Conservation (phyloP, 78 protist species). For the Monocercomonoides exilis region DNA sequence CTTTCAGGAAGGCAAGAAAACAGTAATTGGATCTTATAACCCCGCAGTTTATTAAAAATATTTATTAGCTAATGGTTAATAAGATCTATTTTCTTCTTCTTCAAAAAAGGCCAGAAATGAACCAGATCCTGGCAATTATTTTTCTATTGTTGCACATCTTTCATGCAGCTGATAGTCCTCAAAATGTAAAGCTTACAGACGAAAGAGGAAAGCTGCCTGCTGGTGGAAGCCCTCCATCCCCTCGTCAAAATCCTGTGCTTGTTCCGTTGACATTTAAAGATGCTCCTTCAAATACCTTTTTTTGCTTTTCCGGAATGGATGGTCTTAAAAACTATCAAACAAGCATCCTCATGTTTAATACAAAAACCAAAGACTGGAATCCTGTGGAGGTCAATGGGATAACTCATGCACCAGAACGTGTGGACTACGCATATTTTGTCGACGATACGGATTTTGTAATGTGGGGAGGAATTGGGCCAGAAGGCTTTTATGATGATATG, state of each 20-base stretch:
- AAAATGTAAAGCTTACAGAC: too few relatives aligned
- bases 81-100: too few relatives aligned
- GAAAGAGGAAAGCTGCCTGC: too few relatives aligned
- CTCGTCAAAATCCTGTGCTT: background rate
- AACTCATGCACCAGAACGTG: background rate
- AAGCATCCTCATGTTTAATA: background rate
- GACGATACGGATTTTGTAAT: background rate
- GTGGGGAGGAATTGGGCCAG: background rate
- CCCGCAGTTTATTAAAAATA: too few relatives aligned
- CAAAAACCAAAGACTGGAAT: background rate
- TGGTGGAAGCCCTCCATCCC: background rate
- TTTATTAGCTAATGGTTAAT: too few relatives aligned
- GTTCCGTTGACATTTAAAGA: background rate
- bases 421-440: background rate
- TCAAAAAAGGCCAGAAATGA: too few relatives aligned
- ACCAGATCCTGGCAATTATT: too few relatives aligned
- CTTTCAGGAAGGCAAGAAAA: too few relatives aligned
- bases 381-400: background rate
- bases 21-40: too few relatives aligned
- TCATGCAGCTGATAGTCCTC: too few relatives aligned
- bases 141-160: too few relatives aligned
- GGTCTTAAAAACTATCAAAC: background rate
- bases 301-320: background rate
- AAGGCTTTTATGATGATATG: background rate
- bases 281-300: background rate